Base-by-base conservation (phyloP, 1,284 basidiomycete genomes). In the Microbotryomycetes sp. region DNA sequence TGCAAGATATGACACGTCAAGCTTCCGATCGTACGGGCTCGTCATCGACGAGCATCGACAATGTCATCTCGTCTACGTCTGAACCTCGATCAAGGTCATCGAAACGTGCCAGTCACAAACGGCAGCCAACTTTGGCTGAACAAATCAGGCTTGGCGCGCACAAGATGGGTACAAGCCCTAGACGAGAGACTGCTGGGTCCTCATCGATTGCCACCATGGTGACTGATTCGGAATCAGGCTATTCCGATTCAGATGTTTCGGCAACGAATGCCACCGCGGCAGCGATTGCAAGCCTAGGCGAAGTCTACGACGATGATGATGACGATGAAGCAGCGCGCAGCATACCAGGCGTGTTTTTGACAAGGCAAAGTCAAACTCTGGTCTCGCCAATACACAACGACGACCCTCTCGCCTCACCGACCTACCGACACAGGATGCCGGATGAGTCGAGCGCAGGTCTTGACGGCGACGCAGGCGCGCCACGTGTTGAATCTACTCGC, bases 71-170 rank as follows among this genome's bases (percentile, higher is more conserved):
- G 36, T 42, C 36, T 42, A 19, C 36, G 19, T 42, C 36, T 9
- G 12, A 9, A 9, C 36, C 12, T 42, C 36, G 19, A n/a, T n/a
- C n/a, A n/a, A n/a, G n/a, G n/a, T n/a, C n/a, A n/a, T n/a, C n/a
- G 36, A 42, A 42, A 9, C 36, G 9, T 42, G 36, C 19, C 36
- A 42, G 36, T 4, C 62, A 64, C n/a, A 56, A 64, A 50, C 59
- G 59, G 1, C 56, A 54, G 1, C 62, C 64, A 19, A 68, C 66
- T 1, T 56, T 68, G 23, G 64, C 66, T 4, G 66, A 68, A 55
- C 62, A 64, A 48, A 64, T 68, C 28, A 59, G 59, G 14, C 45
- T 62, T 28, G 57, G 54, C 29, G 49, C 59, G 4, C 49, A 25
- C 28, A 56, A 57, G 45, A 62, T 57, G 51, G 63, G 60, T 45